Base-by-base conservation (phyloP, 768 basidiomycete species). In the Amanita pseudoporphyria region DNA sequence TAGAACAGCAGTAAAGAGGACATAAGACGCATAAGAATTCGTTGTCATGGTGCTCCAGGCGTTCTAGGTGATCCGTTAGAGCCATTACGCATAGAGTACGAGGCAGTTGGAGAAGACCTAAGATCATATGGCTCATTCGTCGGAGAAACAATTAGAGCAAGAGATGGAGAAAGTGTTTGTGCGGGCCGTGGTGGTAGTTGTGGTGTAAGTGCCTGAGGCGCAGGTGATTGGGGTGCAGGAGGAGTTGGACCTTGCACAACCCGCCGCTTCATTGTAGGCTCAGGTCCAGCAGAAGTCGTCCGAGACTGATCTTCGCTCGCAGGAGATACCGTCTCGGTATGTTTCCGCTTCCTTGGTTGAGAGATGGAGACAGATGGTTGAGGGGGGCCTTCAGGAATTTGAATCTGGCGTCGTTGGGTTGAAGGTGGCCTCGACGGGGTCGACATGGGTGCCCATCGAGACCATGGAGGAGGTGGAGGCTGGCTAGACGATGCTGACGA, bases 101-200 rank as follows among this genome's bases (percentile, higher is more conserved):
- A 6, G 5, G 49, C 31, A 3, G 39, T 40, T 21, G 49, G 49
- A n/a, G 49, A 50, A 12, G 49, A 32, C 9, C 38, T 40, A 9
- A 43, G 21, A 12, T 50, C 49, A 42, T 43, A 18, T n/a, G 49
- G 38, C 49, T 71, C 66, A 45, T 71, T 71, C 5, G 67, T 65
- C 0, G 80, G 80, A n/a, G 80, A 79, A 38, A 81, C 71, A 57
- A 82, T 76, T 70, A 79, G 75, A 14, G 79, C 80, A 35, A 82
- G 59, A 14, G 80, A 82, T 6, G 81, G 81, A 1, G 79, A 81
- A 24, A 82, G 67, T 9, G 69, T 77, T 52, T 76, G 74, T 5
- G 66, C 66, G 10, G 62, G 62, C 19, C 59, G 51, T 46, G 55
- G 37, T 12, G 63, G 60, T 19, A 31, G 47, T 41, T 30, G 49